A percentile compares a stretch with the other conserved stretches of the same genome.
Evolutionary conservation across 441 rosid species (phyloP).

Genomic region (Manihot esculenta): DNA sequence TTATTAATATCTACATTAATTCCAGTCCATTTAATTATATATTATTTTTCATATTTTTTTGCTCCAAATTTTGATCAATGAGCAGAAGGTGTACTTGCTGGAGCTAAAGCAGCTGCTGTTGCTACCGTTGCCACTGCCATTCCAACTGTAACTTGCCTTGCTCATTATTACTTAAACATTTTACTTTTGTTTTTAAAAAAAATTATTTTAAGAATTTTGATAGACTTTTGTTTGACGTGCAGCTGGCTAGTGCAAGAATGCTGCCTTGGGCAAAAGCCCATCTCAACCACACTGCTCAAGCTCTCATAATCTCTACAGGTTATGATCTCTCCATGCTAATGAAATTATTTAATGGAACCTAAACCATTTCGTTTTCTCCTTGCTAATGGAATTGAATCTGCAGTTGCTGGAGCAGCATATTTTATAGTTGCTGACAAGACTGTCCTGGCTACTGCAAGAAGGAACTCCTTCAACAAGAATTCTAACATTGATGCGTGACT

Average conservation of each 20-base stretch:
- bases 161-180: neutral
- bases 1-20: too few species aligned
- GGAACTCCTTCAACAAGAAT: slow-evolving; percentile 52
- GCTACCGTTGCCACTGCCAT: slow-evolving; percentile 66
- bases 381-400: slow-evolving; percentile 10
- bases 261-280: slow-evolving; percentile 73
- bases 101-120: slow-evolving; percentile 68
- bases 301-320: slow-evolving; percentile 74
- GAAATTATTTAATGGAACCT: too few species aligned
- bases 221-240: slow-evolving; percentile 6
- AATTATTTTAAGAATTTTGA: neutral
- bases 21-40: neutral
- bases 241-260: slow-evolving; percentile 76
- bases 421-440: slow-evolving; percentile 86
- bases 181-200: neutral
- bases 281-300: slow-evolving; percentile 76
- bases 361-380: neutral
- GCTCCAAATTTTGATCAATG: slow-evolving; percentile 10
- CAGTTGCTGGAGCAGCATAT: slow-evolving; percentile 79
- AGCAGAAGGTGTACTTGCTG: slow-evolving; percentile 69
- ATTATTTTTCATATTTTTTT: neutral
- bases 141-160: slow-evolving; percentile 49
- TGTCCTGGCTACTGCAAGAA: slow-evolving; percentile 67
- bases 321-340: too few species aligned
- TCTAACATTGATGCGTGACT: slow-evolving; percentile 27